Base-by-base conservation (phyloP, 345 rosid genomes). In the Garcia nutans region DNA sequence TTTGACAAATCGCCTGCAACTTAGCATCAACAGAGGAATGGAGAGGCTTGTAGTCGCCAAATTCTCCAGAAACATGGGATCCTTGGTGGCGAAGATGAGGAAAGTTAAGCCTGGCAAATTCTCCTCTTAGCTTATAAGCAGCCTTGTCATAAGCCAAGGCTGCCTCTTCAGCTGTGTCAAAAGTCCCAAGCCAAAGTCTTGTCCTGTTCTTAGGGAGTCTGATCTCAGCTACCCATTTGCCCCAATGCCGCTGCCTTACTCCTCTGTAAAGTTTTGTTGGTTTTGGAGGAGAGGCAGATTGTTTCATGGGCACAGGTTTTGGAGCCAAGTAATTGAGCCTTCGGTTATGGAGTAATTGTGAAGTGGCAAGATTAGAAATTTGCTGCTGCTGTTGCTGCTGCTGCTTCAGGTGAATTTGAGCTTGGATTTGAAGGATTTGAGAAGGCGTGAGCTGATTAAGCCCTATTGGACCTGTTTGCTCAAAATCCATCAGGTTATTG, bases 191-290 rank as follows among this genome's bases (percentile, higher is more conserved):
- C 98, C 98, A 93, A 64, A 93, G 93, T 11, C 98, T 86, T 44
- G 96, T 91, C 0, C 98, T 79, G 87, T 93, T 92, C 85, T 86
- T 93, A 20, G 98, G 98, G 47, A 93, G 89, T 79, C 97, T 87
- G 78, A 92, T 93, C 86, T 94, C 97, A 31, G 98, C 97, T 0
- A 92, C 98, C 98, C 97, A 94, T 65, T 94, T 94, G 23, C 98
- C 97, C 97, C 97, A 94, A 74, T 94, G 98, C 65, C 98, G 79
- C 84, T 94, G 98, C 80, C 98, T 90, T 76, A 94, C 96, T 76
- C 98, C 98, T 75, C 97, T 71, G 78, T 87, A 92, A 1, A 94
- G 94, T 64, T 92, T 92, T 23, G 88, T 79, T 64, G 91, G 74
- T 82, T 88, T 93, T 2, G 81, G 77, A 17, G 76, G 9, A 16